Conservation (phyloP, 139 green algal genomes). For the Chlorella ohadii region DNA sequence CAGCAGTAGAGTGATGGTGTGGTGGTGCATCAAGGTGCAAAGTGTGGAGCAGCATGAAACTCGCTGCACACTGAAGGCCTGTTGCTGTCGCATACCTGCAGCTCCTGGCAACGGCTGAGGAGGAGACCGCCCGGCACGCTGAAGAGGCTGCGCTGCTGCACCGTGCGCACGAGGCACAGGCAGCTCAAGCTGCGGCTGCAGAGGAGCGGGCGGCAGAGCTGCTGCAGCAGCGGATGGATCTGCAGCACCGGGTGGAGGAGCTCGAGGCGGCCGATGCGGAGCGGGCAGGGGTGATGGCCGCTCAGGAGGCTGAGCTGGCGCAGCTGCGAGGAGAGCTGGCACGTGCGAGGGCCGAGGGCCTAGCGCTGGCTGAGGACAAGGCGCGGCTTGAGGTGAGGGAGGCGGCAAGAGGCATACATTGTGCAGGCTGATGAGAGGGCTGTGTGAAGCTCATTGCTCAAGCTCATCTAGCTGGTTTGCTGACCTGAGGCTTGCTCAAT, state of each 20-base stretch:
- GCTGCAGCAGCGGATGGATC: not conserved
- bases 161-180: not conserved
- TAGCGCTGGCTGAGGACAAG: constrained; percentile 20
- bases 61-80: too few relatives aligned
- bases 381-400: constrained; percentile 27
- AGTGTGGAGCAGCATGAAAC: too few relatives aligned
- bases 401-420: not conserved
- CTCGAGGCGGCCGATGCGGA: constrained; percentile 11
- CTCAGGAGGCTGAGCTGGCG: constrained; percentile 34
- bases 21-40: too few relatives aligned
- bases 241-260: constrained; percentile 22
- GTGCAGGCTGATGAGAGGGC: too few relatives aligned
- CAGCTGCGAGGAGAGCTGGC: constrained; percentile 22
- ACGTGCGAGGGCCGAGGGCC: not conserved
- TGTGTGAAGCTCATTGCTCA: too few relatives aligned
- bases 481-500: too few relatives aligned
- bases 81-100: too few relatives aligned
- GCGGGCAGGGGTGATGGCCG: not conserved
- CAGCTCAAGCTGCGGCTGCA: not conserved
- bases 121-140: not conserved
- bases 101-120: constrained; percentile 17
- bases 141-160: not conserved
- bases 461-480: too few relatives aligned
- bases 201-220: not conserved
- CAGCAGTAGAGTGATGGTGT: too few relatives aligned